A percentile compares a stretch with the other conserved stretches of the same genome.
phyloP scores from a whole-genome alignment of 768 basidiomycete species.

The Pisolithus microcarpus region DNA sequence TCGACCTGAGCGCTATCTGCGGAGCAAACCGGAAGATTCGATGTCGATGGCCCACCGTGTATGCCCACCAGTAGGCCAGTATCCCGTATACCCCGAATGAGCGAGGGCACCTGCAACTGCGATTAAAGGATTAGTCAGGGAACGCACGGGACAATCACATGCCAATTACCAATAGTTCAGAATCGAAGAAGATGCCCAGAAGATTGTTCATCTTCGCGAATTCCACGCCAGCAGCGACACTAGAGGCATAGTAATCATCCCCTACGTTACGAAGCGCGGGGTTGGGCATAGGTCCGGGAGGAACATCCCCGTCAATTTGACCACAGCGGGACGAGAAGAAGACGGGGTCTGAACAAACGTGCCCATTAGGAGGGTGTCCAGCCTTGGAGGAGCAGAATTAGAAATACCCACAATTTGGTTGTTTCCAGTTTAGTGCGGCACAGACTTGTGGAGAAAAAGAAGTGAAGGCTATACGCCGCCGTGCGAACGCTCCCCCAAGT shows the following conservation, averaged over 20 bases:
- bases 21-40: slow-evolving; percentile 30
- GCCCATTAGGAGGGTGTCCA: slow-evolving; percentile 9
- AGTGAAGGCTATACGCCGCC: slow-evolving; percentile 82
- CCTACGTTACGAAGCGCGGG: slow-evolving; percentile 36
- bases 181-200: slow-evolving; percentile 85
- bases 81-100: slow-evolving; percentile 84
- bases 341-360: slow-evolving; percentile 67
- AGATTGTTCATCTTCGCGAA: slow-evolving; percentile 91
- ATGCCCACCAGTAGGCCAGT: slow-evolving; percentile 83
- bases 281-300: slow-evolving; percentile 31
- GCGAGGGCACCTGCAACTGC: slow-evolving; percentile 76
- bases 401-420: slow-evolving; percentile 80
- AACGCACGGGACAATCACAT: slow-evolving; percentile 7
- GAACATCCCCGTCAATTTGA: slow-evolving; percentile 35
- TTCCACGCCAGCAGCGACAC: slow-evolving; percentile 86
- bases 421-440: slow-evolving; percentile 95
- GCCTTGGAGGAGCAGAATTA: slow-evolving; percentile 16
- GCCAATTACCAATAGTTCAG: slow-evolving; percentile 63
- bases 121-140: slow-evolving; percentile 9
- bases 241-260: slow-evolving; percentile 46
- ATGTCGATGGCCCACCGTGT: slow-evolving; percentile 51
- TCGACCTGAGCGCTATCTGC: slow-evolving; percentile 52
- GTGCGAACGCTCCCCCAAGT: slow-evolving; percentile 43
- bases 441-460: slow-evolving; percentile 90
- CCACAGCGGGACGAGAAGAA: slow-evolving; percentile 92